Evolutionary conservation across 345 rosid species (phyloP), one percentile per base, ranked within the genome.

Genomic region (Nasturtium officinale): DNA sequence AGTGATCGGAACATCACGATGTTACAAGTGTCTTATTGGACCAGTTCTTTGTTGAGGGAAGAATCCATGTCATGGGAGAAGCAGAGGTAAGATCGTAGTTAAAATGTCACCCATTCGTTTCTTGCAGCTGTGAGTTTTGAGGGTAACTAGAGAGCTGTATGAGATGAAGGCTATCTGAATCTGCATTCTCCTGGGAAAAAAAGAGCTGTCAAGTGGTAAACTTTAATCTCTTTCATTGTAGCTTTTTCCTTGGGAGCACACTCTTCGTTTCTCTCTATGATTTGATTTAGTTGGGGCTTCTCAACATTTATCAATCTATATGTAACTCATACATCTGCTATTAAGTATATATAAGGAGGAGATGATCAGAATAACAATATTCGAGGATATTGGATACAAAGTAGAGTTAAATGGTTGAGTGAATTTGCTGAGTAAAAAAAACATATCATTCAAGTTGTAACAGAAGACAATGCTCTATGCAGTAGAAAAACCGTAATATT

Each of bases 281-380:
- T 37, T 51, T 46, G 26, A 42, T 69, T 30, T 42, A 45, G 25
- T 16, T 57, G 56, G 37, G 53, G 65, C 23, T 69, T 35, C 8
- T 57, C 46, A 43, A 13, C 46, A 30, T 69, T 69, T 25, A 6
- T 51, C 51, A 54, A 26, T 17, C 53, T 26, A 38, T 55, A 42
- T 68, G 57, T 46, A 69, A 58, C 65, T 69, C 26, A 32, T 57
- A 46, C 56, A 15, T 15, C 11, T 46, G 25, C 16, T 56, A 56
- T 10, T 18, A 46, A n/a, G 7, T 69, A 69, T 69, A 69, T 58
- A 69, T 47, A 0, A 58, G 12, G 5, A 35, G 29, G 3, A 48
- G 26, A 9, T 23, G 9, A 23, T 51, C n/a, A 35, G 9, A 48
- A 65, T 50, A 67, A 40, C 17, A 26, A 35, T 38, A n/a, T 25